Base-by-base conservation (phyloP, 2,329 filamentous ascomycete genomes). In the Paecilomyces fulvus region DNA sequence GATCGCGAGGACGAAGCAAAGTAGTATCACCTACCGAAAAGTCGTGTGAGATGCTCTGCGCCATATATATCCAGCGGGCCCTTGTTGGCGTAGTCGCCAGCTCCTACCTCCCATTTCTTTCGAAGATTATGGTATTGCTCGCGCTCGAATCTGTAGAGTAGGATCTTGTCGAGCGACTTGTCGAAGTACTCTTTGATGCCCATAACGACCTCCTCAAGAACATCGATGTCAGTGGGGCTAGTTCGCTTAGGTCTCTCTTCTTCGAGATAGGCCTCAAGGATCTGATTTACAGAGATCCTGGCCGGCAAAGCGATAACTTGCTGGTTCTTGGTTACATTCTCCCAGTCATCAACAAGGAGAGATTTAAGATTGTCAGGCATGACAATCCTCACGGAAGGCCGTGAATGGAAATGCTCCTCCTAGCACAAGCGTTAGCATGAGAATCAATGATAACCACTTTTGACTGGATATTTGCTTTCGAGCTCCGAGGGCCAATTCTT, bases 341-440 rank as follows among this genome's bases (percentile, higher is more conserved):
- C 94, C 94, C 94, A 99, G 72, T 99, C 94, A 70, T 99, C 94
- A 21, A 99, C 94, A 2, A 99, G 83, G 60, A 95, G 82, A 14
- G 89, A 90, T 77, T 97, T 96, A 62, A 99, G 80, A 62, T 88
- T 84, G 68, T 97, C 94, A 0, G 94, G 91, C 61, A 97, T 85
- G 52, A 86, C 81, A 48, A 99, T 82, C 65, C 90, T 89, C 66
- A 99, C 87, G 17, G 90, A 90, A 20, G 92, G 92, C 57, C 91
- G 86, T 60, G 82, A 81, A 67, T 91, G 84, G 70, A 96, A 99
- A 3, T 82, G 79, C 59, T 97, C 94, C 77, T 97, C 94, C 92
- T 97, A 73, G 57, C 43, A 14, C 10, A 20, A 53, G 20, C 30
- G 51, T 43, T 17, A 43, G 37, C n/a, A 43, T 8, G n/a, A 8